Evolutionary conservation across 148 eudicot genomes (phyloP).

Genomic region (Camellia sinensis): DNA sequence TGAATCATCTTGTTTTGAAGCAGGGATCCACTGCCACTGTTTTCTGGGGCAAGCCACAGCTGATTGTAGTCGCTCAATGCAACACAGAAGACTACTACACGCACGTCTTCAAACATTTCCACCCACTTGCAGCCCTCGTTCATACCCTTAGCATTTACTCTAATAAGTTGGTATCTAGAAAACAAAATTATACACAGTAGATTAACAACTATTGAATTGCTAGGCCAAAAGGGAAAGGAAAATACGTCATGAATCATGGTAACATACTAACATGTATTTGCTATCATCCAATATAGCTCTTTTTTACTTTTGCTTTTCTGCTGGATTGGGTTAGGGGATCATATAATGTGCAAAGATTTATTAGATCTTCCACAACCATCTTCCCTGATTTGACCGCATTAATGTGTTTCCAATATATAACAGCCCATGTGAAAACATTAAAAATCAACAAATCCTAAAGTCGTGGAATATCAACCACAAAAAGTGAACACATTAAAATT

Average conservation of each 20-base stretch:
- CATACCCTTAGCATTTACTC: constrained; percentile 88
- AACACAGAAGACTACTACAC: constrained; percentile 71
- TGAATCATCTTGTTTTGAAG: constrained; percentile 79
- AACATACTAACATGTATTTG: not conserved
- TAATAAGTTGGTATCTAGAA: constrained; percentile 75
- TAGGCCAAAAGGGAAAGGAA: not conserved
- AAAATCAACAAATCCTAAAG: not conserved
- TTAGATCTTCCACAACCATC: not conserved
- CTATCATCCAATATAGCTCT: not conserved
- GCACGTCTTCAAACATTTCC: constrained; percentile 96
- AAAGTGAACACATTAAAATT: not conserved
- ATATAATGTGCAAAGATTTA: not conserved
- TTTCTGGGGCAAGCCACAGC: constrained; percentile 42
- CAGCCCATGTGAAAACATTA: not conserved
- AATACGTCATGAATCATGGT: not conserved
- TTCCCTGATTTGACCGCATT: not conserved
- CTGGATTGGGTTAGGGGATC: not conserved
- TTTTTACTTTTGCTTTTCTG: not conserved
- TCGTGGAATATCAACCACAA: not conserved
- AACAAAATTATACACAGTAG: not conserved
- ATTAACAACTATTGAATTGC: not conserved
- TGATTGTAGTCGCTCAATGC: constrained; percentile 87
- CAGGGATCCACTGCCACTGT: constrained; percentile 37
- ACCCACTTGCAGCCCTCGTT: constrained; percentile 94
- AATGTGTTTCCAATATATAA: not conserved